Base-by-base conservation (phyloP, 2,329 filamentous ascomycete genomes). In the Metarhizium humberi region DNA sequence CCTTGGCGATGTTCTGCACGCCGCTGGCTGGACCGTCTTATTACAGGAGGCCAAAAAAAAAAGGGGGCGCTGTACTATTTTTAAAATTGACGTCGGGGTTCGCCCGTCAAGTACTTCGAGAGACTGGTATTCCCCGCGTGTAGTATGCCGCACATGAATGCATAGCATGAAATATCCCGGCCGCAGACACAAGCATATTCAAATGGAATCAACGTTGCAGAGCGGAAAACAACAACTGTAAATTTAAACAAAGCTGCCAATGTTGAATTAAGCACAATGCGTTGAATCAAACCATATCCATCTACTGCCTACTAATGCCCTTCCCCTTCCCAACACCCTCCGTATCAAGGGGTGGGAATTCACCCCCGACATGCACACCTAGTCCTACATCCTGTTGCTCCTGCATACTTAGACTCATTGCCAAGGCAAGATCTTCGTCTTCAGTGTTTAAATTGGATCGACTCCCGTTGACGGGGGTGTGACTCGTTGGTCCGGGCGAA, bases 371-470 rank as follows among this genome's bases (percentile, higher is more conserved):
- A 4, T 60, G 55, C 11, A 52, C 61, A 13, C 29, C 47, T 32
- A n/a, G 48, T 10, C 14, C 30, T 18, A 10, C 42, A 3, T 13
- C n/a, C 3, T 20, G 68, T 55, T 79, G 75, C 58, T 85, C 80
- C 46, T 79, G 76, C 60, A 85, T 70, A 60, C 84, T 87, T 25
- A 86, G 69, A 57, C 76, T 75, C 51, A 86, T 66, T 2, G 84
- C 84, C 40, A 84, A 71, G 53, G 83, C 80, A 50, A 86, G 60
- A 60, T 86, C 84, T 52, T 80, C 79, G 49, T 84, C 80, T 13
- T 69, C 67, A 0, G 57, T 57, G 2, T 62, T 57, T 1, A 56
- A 47, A 5, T 34, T 18, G 16, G 32, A 30, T 32, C 53, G 54
- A 50, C 57, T 60, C 25, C 14, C 69, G 14, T 54, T 65, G 4